phyloP scores from a whole-genome alignment of 2,329 filamentous ascomycete genomes.

The Lasiodiplodia citricola region DNA sequence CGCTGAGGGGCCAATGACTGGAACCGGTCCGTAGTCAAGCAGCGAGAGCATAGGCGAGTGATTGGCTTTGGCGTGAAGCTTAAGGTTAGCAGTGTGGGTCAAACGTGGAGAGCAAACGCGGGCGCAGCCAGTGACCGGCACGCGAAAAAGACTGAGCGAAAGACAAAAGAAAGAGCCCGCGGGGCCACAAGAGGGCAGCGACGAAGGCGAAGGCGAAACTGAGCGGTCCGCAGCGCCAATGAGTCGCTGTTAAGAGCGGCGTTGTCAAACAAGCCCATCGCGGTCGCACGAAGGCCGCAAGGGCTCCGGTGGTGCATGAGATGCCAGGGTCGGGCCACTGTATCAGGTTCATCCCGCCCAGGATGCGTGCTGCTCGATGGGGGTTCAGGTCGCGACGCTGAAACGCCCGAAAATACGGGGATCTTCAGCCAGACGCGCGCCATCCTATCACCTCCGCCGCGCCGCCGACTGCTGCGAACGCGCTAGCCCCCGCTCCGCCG shows the following conservation, averaged over 20 bases:
- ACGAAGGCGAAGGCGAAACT: constrained; percentile 19
- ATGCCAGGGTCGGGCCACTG: constrained; percentile 24
- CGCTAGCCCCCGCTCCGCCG: background rate
- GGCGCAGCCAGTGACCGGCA: constrained; percentile 17
- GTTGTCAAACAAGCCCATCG: constrained; percentile 1
- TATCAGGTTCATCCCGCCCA: constrained; percentile 12
- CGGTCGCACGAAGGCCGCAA: constrained; percentile 18
- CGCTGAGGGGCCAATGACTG: constrained; percentile 16
- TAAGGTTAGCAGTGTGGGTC: constrained; percentile 14
- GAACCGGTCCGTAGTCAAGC: constrained; percentile 15
- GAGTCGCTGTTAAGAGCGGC: constrained; percentile 13
- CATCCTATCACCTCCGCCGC: background rate
- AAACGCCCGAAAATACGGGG: constrained; percentile 8
- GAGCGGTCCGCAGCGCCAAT: constrained; percentile 4
- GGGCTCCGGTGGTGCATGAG: constrained; percentile 8
- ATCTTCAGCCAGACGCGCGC: background rate
- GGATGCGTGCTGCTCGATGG: constrained; percentile 9
- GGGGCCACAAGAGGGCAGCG: constrained; percentile 3
- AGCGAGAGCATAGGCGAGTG: constrained; percentile 10
- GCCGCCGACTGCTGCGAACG: constrained; percentile 3
- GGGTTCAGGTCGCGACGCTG: constrained; percentile 10
- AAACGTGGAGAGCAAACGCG: constrained; percentile 11
- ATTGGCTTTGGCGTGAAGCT: constrained; percentile 12
- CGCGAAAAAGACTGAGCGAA: constrained; percentile 14
- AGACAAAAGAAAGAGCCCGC: constrained; percentile 8